These are phyloP conservation scores for Blastobotrys peoriensis DNA, from an alignment of 805 yeast genomes.

Conservation along the genomic window DNA sequence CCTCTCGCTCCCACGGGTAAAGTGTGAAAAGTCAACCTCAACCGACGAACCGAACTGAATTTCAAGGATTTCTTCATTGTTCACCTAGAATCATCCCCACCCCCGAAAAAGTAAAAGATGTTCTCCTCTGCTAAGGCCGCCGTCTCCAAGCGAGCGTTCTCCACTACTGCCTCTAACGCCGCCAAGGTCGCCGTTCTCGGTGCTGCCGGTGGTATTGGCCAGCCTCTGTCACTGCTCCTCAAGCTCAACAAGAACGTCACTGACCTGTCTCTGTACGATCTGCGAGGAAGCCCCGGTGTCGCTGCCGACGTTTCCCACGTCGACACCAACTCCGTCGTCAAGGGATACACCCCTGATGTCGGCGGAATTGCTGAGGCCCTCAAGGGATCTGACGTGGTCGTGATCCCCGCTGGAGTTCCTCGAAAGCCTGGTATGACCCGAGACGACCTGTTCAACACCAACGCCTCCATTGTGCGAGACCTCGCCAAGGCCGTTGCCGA, in stretches of 20 bases:
- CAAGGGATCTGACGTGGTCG: slow-evolving; percentile 65
- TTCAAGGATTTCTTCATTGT: too few species aligned
- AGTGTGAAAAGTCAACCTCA: too few species aligned
- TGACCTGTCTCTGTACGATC: slow-evolving; percentile 78
- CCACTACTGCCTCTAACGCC: slow-evolving; percentile 19
- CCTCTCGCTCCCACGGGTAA: too few species aligned
- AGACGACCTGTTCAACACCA: slow-evolving; percentile 93
- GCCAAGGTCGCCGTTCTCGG: slow-evolving; percentile 79
- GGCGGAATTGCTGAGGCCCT: slow-evolving; percentile 60
- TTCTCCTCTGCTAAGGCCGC: background rate
- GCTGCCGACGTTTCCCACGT: slow-evolving; percentile 94
- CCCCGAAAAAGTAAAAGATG: too few species aligned
- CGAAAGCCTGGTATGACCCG: slow-evolving; percentile 99
- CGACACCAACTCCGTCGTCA: slow-evolving; percentile 85
- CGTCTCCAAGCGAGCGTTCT: slow-evolving; percentile 13
- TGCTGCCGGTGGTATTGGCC: slow-evolving; percentile 98
- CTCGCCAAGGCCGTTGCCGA: slow-evolving; percentile 83
- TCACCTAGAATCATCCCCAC: too few species aligned
- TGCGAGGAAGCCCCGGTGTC: slow-evolving; percentile 92
- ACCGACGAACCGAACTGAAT: too few species aligned
- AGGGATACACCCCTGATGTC: slow-evolving; percentile 77
- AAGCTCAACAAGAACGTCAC: slow-evolving; percentile 87
- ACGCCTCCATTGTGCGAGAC: slow-evolving; percentile 91
- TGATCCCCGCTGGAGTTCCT: slow-evolving; percentile 97
- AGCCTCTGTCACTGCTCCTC: slow-evolving; percentile 74